Evolutionary conservation across 208 protist genomes (phyloP).

Genomic region (Trypanosoma rangeli): DNA sequence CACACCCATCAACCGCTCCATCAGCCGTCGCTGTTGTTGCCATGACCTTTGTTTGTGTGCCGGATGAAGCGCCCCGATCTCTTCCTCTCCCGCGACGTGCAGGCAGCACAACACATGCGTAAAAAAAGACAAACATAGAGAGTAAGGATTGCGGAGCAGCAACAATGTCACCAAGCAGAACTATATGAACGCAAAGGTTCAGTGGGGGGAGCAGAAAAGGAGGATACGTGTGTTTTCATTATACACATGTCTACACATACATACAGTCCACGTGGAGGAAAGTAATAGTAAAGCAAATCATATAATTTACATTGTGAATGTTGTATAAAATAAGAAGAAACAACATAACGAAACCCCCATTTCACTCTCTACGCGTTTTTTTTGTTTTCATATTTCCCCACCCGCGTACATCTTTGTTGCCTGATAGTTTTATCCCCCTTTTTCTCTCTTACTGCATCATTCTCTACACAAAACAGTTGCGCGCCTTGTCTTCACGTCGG

Average conservation of each 20-base stretch:
- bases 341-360: background rate
- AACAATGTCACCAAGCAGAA: too few species aligned
- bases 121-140: too few species aligned
- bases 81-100: too few species aligned
- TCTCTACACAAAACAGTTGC: conserved; percentile 9
- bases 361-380: background rate
- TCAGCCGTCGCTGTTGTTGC: too few species aligned
- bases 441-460: conserved; percentile 29
- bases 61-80: too few species aligned
- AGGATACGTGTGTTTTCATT: background rate
- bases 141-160: too few species aligned
- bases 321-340: conserved; percentile 11
- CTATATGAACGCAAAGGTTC: too few species aligned
- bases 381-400: background rate
- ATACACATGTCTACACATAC: conserved; percentile 17
- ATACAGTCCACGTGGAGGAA: background rate
- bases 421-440: background rate
- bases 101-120: too few species aligned
- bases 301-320: background rate
- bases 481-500: conserved; percentile 46
- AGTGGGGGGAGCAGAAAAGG: background rate
- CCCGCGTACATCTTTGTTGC: background rate
- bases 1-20: too few species aligned
- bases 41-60: too few species aligned
- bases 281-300: background rate